Percentiles rank a stretch among this genome's conserved stretches.
Conservation (phyloP, 805 yeast species). For the Peterozyma xylosa region DNA sequence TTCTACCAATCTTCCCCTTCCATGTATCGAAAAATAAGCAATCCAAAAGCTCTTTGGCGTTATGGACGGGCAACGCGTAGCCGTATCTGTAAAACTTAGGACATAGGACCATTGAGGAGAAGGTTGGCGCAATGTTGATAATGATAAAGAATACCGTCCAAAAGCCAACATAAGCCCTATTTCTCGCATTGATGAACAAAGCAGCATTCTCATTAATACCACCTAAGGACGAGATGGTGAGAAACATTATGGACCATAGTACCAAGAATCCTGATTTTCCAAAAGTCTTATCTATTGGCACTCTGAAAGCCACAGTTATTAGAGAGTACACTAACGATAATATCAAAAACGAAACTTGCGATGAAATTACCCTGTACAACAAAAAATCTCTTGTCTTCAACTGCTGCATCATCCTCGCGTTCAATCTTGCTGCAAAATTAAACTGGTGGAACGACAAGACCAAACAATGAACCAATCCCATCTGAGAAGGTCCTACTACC, state of each 20-base stretch:
- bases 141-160: slow-evolving; percentile 69
- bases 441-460: slow-evolving; percentile 63
- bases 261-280: slow-evolving; percentile 63
- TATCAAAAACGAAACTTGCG: slow-evolving; percentile 48
- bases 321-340: slow-evolving; percentile 51
- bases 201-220: slow-evolving; percentile 60
- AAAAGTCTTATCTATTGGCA: slow-evolving; percentile 47
- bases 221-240: slow-evolving; percentile 65
- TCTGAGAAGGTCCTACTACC: slow-evolving; percentile 59
- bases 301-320: slow-evolving; percentile 63
- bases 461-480: slow-evolving; percentile 66
- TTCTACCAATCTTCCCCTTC: slow-evolving; percentile 53
- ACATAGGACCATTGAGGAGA: slow-evolving; percentile 47
- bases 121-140: slow-evolving; percentile 55
- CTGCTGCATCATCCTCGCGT: slow-evolving; percentile 38
- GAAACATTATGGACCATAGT: slow-evolving; percentile 57
- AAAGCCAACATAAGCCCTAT: slow-evolving; percentile 55
- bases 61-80: slow-evolving; percentile 59
- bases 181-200: slow-evolving; percentile 34
- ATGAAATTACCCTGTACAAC: slow-evolving; percentile 40
- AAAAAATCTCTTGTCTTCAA: slow-evolving; percentile 39
- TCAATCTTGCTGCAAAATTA: slow-evolving; percentile 48
- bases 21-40: slow-evolving; percentile 50
- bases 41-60: slow-evolving; percentile 47
- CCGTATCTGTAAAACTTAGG: slow-evolving; percentile 54